These are phyloP conservation scores for Diaporthe australafricana DNA, from an alignment of 2,329 filamentous ascomycete species.

Conservation along the genomic window DNA sequence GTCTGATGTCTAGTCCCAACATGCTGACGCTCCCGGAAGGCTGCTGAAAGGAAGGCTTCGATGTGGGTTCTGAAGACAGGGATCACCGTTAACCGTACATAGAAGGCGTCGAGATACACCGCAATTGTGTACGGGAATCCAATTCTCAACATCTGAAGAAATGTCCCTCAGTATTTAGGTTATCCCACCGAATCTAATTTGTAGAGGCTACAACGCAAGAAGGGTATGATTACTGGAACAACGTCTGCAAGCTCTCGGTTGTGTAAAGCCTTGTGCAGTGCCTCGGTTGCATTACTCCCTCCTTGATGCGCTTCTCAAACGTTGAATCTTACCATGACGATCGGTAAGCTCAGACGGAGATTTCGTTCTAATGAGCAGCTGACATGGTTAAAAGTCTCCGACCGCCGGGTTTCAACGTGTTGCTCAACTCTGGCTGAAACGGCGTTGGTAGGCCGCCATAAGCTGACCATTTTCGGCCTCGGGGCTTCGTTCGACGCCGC, in stretches of 20 bases:
- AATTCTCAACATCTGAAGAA: not conserved
- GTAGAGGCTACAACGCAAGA: not conserved
- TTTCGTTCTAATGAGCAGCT: not conserved
- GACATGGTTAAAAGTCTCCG: conserved; percentile 13
- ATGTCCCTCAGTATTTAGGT: not conserved
- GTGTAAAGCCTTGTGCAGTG: not conserved
- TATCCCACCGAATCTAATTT: not conserved
- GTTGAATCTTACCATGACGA: not conserved
- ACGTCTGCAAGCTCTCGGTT: not conserved
- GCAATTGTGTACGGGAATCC: not conserved
- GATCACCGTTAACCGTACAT: not conserved
- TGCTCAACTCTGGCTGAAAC: conserved; percentile 25
- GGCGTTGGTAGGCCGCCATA: conserved; percentile 9
- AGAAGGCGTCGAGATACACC: not conserved
- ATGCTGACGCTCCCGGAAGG: not conserved
- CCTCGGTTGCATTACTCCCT: not conserved
- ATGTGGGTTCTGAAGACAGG: not conserved
- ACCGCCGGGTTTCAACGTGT: conserved; percentile 2
- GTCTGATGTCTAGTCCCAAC: not conserved
- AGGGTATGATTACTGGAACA: not conserved
- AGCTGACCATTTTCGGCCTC: conserved; percentile 16
- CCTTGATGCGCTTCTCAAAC: not conserved
- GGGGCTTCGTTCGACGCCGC: conserved; percentile 5
- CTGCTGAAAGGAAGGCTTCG: not conserved
- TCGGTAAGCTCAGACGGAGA: not conserved